Evolutionary conservation across 768 basidiomycete species (phyloP).

Genomic region (Xanthoconium purpureum): DNA sequence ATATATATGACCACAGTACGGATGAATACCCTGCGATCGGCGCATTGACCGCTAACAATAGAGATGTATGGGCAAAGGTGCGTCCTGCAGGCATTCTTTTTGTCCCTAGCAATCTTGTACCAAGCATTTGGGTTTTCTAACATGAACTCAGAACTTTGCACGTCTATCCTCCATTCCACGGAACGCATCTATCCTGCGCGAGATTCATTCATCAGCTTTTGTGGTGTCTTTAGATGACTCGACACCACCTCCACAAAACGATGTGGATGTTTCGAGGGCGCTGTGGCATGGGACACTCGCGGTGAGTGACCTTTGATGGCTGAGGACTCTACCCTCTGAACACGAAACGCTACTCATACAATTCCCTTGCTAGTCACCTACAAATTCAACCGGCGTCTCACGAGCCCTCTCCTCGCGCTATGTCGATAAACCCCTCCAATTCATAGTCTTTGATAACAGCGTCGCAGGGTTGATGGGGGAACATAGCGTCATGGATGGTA

Average conservation of each 20-base stretch:
- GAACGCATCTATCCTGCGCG: conserved; percentile 63
- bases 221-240: conserved; percentile 75
- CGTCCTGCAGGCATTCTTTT: background rate
- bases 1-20: conserved; percentile 65
- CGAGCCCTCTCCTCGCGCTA: conserved; percentile 70
- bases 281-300: conserved; percentile 78
- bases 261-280: conserved; percentile 61
- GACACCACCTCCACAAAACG: conserved; percentile 39
- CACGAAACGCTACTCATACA: background rate
- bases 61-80: conserved; percentile 90
- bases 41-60: conserved; percentile 70
- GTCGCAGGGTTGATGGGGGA: conserved; percentile 89
- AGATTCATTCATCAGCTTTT: conserved; percentile 85
- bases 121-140: background rate
- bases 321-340: background rate
- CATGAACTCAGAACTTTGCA: conserved; percentile 52
- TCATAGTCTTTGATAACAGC: conserved; percentile 81
- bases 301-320: conserved; percentile 37
- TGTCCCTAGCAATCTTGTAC: background rate
- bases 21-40: conserved; percentile 72
- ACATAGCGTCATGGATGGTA: conserved; percentile 90
- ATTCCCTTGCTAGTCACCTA: conserved; percentile 10
- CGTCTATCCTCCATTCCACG: conserved; percentile 53
- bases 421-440: conserved; percentile 89
- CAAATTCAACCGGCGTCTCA: conserved; percentile 25